Evolutionary conservation across 345 rosid species (phyloP).

Genomic region (Salix suchowensis): DNA sequence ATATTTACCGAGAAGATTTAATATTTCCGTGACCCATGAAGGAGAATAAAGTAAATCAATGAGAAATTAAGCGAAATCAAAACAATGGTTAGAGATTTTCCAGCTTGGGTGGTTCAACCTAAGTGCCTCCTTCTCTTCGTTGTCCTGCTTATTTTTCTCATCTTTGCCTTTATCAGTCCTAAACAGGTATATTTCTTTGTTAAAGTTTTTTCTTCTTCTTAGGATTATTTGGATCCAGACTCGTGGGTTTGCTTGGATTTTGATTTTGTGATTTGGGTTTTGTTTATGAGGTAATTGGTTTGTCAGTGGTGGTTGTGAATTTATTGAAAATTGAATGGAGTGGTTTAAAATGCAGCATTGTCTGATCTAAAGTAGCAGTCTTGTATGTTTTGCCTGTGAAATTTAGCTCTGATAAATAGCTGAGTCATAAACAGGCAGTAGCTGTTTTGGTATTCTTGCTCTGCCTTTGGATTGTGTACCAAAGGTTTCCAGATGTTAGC

Average conservation of each 20-base stretch:
- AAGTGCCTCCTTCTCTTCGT: slow-evolving; percentile 51
- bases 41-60: background rate
- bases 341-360: background rate
- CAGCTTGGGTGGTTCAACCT: slow-evolving; percentile 51
- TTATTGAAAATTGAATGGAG: background rate
- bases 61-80: background rate
- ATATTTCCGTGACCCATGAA: background rate
- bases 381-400: too few species aligned
- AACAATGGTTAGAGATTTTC: slow-evolving; percentile 62
- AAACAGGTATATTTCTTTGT: slow-evolving; percentile 38
- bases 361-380: too few species aligned
- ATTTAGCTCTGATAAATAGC: too few species aligned
- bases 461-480: background rate
- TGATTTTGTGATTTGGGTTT: slow-evolving; percentile 2
- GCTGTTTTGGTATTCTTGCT: background rate
- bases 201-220: background rate
- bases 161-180: slow-evolving; percentile 42
- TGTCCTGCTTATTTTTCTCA: slow-evolving; percentile 42
- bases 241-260: background rate
- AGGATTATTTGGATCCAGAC: slow-evolving; percentile 9
- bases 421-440: background rate
- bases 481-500: background rate
- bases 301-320: background rate
- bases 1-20: background rate
- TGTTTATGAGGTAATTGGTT: background rate